Base-by-base conservation (phyloP, 2,329 filamentous ascomycete genomes). In the Colletotrichum neosansevieriae region DNA sequence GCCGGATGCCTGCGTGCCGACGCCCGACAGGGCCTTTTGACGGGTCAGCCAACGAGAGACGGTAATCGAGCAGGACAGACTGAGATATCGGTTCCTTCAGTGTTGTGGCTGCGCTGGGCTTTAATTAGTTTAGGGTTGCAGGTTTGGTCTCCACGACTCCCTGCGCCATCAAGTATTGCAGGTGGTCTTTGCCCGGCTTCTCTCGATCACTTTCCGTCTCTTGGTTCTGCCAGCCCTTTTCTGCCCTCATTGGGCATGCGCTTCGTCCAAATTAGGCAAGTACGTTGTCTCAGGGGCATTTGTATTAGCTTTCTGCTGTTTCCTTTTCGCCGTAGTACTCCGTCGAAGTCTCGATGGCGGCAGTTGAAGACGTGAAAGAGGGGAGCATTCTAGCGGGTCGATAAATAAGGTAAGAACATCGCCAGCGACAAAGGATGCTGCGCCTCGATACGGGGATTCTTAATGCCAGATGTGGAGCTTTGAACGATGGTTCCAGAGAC, bases 41-140 rank as follows among this genome's bases (percentile, higher is more conserved):
- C 29, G 19, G 13, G 19, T 51, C 61, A 40, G 49, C 50, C 17
- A 36, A 38, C 40, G 24, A 56, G 24, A 34, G 12, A 32, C 40
- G 17, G 24, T n/a, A 34, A 65, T 56, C 34, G 40, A n/a, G 32
- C 21, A 9, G 21, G 19, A 2, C 40, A 50, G 49, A 21, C 21
- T 49, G 12, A 32, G 29, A 65, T 65, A 61, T 60, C 6, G 42
- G 36, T n/a, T 44, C n/a, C 13, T 53, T 59, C 54, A 32, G 13
- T 38, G 50, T 36, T 60, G 66, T 58, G 66, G 42, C 66, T 65
- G 24, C 49, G 56, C 61, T 47, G 45, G 36, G n/a, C 24, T 17
- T n/a, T 19, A n/a, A 56, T 38, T 17, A 15, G 40, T 34, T 38
- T 56, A 7, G 50, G 38, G 15, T 24, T 24, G 3, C 21, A 24